Base-by-base conservation (phyloP, 2,329 filamentous ascomycete species). In the Neopestalotiopsis sp. region DNA sequence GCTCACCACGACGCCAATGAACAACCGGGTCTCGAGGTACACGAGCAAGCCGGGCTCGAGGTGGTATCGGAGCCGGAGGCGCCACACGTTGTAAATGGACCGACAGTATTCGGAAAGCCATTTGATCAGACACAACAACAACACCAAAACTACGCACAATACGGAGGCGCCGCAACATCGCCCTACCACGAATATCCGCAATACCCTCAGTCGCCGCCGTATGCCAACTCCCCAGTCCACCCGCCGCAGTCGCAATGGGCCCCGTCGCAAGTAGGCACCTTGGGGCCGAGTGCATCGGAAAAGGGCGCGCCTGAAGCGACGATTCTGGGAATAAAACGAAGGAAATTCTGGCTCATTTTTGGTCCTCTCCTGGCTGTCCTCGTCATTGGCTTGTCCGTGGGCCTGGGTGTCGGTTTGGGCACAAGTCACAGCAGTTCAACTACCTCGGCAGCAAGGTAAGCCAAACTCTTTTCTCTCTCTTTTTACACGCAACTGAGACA, bases 281-380 rank as follows among this genome's bases (percentile, higher is more conserved):
- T 28, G 40, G 52, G 56, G 17, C 65, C 65, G 4, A 45, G 52
- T 24, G 65, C 56, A n/a, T 65, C 67, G 34, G 67, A 68, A 52
- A 65, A 64, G 52, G 28, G 52, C n/a, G 9, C 28, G 17, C 32
- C 59, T 20, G 67, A 65, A 20, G 45, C 63, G 30, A 72, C 6
- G 20, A 72, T 76, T 58, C 59, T 74, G 13, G 75, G 73, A 12
- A 34, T 76, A 64, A 69, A 34, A 30, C 70, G 60, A 59, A 73
- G 67, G 67, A 74, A 58, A 10, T 77, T 75, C 63, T 76, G 74
- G 74, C 56, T 76, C 10, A 71, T 76, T 52, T 69, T 75, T 28
- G 73, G 71, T 1, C 75, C 75, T 17, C 66, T 76, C 1, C 64
- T 75, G 40, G 71, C 69, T 6, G 14, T 77, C 13, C 65, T 76